Evolutionary conservation across 108 stramenopile species (phyloP).

Genomic region (Epithemia pelagica): DNA sequence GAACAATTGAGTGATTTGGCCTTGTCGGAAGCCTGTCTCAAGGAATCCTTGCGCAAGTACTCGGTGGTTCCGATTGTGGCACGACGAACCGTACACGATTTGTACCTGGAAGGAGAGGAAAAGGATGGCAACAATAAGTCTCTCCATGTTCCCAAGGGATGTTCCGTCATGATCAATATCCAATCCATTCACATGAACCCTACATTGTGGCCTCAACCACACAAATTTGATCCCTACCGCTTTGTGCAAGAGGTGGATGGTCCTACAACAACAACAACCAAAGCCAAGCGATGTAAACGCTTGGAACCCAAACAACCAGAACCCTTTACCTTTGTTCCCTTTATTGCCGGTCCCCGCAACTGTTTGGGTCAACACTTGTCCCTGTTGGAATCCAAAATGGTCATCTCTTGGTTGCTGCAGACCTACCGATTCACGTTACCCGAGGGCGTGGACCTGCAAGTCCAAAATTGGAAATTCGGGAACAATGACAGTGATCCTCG

Average conservation of each 20-base stretch:
- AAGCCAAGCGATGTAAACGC: not conserved
- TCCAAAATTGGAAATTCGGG: constrained; percentile 9
- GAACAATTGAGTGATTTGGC: constrained; percentile 11
- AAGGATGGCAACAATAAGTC: not conserved
- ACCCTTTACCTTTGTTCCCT: constrained; percentile 53
- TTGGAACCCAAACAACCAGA: not conserved
- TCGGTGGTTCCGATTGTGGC: constrained; percentile 47
- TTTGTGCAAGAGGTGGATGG: constrained; percentile 26
- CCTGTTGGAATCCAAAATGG: constrained; percentile 53
- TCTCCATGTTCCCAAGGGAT: constrained; percentile 32
- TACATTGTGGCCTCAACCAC: constrained; percentile 56
- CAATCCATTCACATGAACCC: constrained; percentile 50
- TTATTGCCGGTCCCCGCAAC: constrained; percentile 52
- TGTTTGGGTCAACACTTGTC: constrained; percentile 65
- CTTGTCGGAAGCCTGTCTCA: constrained; percentile 21
- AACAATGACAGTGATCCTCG: constrained; percentile 17
- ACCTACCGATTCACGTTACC: constrained; percentile 10
- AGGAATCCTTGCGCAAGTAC: constrained; percentile 43
- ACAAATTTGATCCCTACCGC: constrained; percentile 52
- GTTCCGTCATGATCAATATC: constrained; percentile 39
- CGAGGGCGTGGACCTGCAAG: not conserved
- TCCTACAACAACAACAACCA: not conserved
- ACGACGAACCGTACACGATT: constrained; percentile 20
- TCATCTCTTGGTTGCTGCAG: constrained; percentile 17
- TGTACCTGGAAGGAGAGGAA: constrained; percentile 16